Percentiles rank a stretch among this genome's conserved stretches.
phyloP scores from a whole-genome alignment of 2,329 filamentous ascomycete genomes.

The Diaporthe citri region DNA sequence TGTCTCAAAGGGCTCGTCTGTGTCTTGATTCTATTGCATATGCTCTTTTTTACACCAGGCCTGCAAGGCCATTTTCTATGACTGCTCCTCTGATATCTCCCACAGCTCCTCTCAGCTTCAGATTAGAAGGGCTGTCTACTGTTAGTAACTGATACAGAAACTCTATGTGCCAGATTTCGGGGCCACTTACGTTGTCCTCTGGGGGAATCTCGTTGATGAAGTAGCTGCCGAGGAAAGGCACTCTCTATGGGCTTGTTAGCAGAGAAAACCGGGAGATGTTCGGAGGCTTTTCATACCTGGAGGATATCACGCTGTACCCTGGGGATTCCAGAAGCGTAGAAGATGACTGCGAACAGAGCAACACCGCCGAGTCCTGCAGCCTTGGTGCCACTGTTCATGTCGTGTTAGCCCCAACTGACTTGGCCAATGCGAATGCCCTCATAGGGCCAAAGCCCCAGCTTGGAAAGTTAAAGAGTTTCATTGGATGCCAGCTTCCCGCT shows the following conservation, averaged over 20 bases:
- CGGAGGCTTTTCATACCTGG: conserved; percentile 54
- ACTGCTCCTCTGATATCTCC: background rate
- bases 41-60: conserved; percentile 35
- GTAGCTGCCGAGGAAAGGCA: conserved; percentile 65
- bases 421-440: background rate
- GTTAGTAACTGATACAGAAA: background rate
- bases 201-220: conserved; percentile 68
- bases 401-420: conserved; percentile 37
- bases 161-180: too few relatives aligned
- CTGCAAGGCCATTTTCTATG: conserved; percentile 44
- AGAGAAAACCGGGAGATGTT: background rate
- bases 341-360: conserved; percentile 69
- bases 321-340: conserved; percentile 73
- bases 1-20: background rate
- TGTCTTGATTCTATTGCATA: conserved; percentile 34
- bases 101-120: background rate
- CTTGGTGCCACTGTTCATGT: conserved; percentile 61
- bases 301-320: conserved; percentile 71
- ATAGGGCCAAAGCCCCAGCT: background rate
- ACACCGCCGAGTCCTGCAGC: conserved; percentile 68
- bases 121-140: conserved; percentile 41
- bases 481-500: too few relatives aligned
- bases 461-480: background rate
- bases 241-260: conserved; percentile 58
- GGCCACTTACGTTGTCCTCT: conserved; percentile 71